Conservation (phyloP, 2,329 filamentous ascomycete genomes). For the Amauroascus niger region DNA sequence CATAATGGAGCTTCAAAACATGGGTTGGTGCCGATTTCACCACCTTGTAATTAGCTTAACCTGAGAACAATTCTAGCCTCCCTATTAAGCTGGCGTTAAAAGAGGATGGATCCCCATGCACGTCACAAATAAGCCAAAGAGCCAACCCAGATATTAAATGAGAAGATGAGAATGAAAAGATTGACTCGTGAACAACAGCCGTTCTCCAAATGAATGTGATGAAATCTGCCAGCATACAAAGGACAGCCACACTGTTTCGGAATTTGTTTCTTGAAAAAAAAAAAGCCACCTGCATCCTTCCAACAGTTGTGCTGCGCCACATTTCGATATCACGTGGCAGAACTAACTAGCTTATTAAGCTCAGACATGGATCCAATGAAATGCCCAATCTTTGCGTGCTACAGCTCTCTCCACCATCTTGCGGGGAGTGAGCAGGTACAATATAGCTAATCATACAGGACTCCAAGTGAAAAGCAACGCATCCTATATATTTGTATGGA, state of each 20-base stretch:
- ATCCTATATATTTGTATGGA: not conserved
- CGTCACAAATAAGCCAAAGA: not conserved
- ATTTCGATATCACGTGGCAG: slow-evolving; percentile 5
- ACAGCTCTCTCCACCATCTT: no score
- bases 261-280: not conserved
- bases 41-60: not conserved
- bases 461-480: no score
- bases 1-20: slow-evolving; percentile 5
- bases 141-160: not conserved
- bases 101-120: not conserved
- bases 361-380: no score
- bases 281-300: no score
- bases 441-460: no score
- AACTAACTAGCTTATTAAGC: no score
- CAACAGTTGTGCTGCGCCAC: not conserved
- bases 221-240: no score
- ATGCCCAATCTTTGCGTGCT: no score
- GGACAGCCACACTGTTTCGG: not conserved
- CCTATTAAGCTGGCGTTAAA: not conserved
- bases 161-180: slow-evolving; percentile 5
- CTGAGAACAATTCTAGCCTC: not conserved
- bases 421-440: no score
- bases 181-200: not conserved
- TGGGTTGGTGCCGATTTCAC: not conserved
- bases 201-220: slow-evolving; percentile 1